Evolutionary conservation across 1,284 basidiomycete species (phyloP).

Genomic region (Bondarzewia mesenterica): DNA sequence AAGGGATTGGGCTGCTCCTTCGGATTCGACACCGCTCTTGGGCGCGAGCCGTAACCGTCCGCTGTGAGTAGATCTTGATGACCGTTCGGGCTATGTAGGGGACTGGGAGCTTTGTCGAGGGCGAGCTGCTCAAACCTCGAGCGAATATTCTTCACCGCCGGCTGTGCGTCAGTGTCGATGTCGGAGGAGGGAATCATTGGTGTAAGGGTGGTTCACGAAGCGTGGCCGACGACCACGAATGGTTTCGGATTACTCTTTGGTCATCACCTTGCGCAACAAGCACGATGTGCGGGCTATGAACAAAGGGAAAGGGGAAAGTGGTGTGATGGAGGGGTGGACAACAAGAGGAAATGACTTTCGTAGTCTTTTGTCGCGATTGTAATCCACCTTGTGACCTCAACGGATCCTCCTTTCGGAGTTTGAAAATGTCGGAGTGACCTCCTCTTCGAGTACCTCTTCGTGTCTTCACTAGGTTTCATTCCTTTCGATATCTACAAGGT

Average conservation of each 20-base stretch:
- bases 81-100: slow-evolving; percentile 8
- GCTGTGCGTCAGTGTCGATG: slow-evolving; percentile 40
- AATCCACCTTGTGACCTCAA: too few species aligned
- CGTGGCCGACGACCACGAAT: not conserved
- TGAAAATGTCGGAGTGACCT: not conserved
- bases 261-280: not conserved
- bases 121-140: slow-evolving; percentile 61
- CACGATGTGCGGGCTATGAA: too few species aligned
- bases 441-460: not conserved
- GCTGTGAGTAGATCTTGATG: slow-evolving; percentile 18
- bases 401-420: not conserved
- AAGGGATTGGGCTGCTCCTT: slow-evolving; percentile 15
- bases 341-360: too few species aligned
- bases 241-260: not conserved
- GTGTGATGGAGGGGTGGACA: not conserved
- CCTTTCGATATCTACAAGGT: not conserved
- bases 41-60: slow-evolving; percentile 28
- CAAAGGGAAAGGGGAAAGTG: not conserved
- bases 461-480: not conserved
- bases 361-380: too few species aligned
- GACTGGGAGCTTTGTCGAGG: slow-evolving; percentile 14
- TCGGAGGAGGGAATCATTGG: slow-evolving; percentile 7
- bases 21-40: slow-evolving; percentile 29
- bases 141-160: slow-evolving; percentile 57
- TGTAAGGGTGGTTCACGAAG: not conserved